phyloP scores from a whole-genome alignment of 306 rosid genomes.

The Vigna unguiculata region DNA sequence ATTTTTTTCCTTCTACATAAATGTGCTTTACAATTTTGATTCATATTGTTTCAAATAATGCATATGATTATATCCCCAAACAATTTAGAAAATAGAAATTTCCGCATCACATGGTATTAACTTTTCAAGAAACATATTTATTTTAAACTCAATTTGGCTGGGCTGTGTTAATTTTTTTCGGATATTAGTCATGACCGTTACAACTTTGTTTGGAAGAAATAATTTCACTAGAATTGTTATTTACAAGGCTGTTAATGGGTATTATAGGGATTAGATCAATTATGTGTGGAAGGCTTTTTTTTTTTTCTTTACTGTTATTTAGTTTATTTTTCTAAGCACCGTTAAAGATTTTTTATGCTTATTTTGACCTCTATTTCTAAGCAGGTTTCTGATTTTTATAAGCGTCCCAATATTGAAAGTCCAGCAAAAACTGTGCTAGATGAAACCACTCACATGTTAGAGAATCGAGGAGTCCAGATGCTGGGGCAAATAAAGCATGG shows the following conservation, averaged over 20 bases:
- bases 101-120: neutral
- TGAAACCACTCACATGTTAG: constrained; percentile 82
- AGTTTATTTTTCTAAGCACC: constrained; percentile 38
- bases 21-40: constrained; percentile 29
- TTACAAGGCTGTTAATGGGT: constrained; percentile 34
- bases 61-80: constrained; percentile 24
- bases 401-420: constrained; percentile 86
- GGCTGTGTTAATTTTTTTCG: constrained; percentile 21
- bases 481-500: constrained; percentile 96
- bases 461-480: constrained; percentile 86
- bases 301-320: constrained; percentile 2
- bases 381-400: constrained; percentile 90
- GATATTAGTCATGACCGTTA: constrained; percentile 22
- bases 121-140: constrained; percentile 20
- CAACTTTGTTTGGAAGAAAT: constrained; percentile 31
- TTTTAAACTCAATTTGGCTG: constrained; percentile 11
- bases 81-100: neutral
- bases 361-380: constrained; percentile 36
- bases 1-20: constrained; percentile 10
- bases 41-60: constrained; percentile 29
- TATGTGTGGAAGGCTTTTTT: constrained; percentile 22
- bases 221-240: constrained; percentile 24
- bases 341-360: constrained; percentile 7
- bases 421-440: constrained; percentile 90
- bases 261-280: constrained; percentile 27